Conservation (phyloP, 805 yeast genomes). For the Saccharomycopsis sp. region DNA sequence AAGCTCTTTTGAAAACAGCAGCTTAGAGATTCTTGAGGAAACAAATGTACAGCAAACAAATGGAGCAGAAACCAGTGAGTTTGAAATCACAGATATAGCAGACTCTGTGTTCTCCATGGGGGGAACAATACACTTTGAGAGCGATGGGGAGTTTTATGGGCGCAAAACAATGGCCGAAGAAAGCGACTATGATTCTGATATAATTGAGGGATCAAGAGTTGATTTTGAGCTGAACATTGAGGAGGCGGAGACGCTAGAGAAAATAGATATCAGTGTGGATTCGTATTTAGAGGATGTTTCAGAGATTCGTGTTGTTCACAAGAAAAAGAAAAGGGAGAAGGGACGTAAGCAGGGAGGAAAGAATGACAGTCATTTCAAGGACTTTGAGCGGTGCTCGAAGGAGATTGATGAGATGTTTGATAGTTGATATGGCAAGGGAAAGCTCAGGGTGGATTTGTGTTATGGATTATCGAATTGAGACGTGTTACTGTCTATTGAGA, state of each 20-base stretch:
- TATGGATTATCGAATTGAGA: no score
- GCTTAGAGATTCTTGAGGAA: not conserved
- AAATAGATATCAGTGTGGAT: not conserved
- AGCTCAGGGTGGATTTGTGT: no score
- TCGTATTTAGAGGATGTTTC: not conserved
- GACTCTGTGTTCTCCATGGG: not conserved
- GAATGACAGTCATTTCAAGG: not conserved
- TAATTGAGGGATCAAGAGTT: not conserved
- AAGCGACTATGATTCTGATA: not conserved
- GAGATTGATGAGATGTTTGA: conserved; percentile 9
- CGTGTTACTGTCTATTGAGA: no score
- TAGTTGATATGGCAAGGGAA: no score
- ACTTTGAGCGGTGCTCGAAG: not conserved
- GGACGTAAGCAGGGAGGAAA: not conserved
- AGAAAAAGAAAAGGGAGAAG: not conserved
- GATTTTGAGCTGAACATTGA: not conserved
- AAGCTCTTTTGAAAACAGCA: no score
- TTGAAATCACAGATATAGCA: not conserved
- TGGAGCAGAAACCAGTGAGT: not conserved
- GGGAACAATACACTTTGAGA: not conserved
- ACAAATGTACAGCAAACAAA: not conserved
- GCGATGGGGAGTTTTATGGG: not conserved
- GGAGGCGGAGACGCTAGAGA: conserved; percentile 1
- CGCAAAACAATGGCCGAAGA: not conserved
- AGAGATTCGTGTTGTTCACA: not conserved